Base-by-base conservation (phyloP, 495 filamentous ascomycete genomes). In the Penicillium longicatenatum region DNA sequence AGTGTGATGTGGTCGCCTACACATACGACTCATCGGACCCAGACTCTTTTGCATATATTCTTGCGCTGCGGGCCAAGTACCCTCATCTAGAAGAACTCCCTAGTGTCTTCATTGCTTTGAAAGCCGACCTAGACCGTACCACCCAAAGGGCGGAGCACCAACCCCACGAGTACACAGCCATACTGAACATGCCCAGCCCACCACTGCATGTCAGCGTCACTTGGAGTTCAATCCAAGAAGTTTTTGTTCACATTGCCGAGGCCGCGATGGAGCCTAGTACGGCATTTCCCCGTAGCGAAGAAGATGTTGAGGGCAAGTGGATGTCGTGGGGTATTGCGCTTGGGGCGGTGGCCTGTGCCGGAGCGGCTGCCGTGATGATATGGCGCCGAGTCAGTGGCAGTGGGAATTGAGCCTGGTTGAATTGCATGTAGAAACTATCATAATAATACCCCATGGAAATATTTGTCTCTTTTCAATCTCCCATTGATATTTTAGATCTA, bases 1-100 rank as follows among this genome's bases (percentile, higher is more conserved):
- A 90, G 4, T 96, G 92, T 72, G 94, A 98, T 71, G 82, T 98
- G 24, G 82, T 98, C 29, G 94, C 92, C 65, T 98, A 96, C 73
- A 88, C 92, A 4, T 98, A 98, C 74, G 94, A 98, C 73, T 97
- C 93, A 5, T 92, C 90, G 2, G 92, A 98, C 54, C 92, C 95
- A 0, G 91, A 96, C 66, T 96, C 91, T 10, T 98, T 97, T 72
- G 82, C 89, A 1, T 93, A 97, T 65, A 91, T 98, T 39, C 87
- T 92, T 31, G 83, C 89, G 22, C 82, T 98, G 22, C 84, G 92
- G 43, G 79, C 85, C 44, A 85, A 86, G 55, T 89, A 91, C 60
- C 87, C 91, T 0, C 86, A 94, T 50, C 79, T 98, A 11, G 90
- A 96, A 61, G 86, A 90, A 33, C 77, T 98, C 17, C 95, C 94